These are phyloP conservation scores for Triangularia setosa DNA, from an alignment of 2,329 filamentous ascomycete species.

Conservation along the genomic window DNA sequence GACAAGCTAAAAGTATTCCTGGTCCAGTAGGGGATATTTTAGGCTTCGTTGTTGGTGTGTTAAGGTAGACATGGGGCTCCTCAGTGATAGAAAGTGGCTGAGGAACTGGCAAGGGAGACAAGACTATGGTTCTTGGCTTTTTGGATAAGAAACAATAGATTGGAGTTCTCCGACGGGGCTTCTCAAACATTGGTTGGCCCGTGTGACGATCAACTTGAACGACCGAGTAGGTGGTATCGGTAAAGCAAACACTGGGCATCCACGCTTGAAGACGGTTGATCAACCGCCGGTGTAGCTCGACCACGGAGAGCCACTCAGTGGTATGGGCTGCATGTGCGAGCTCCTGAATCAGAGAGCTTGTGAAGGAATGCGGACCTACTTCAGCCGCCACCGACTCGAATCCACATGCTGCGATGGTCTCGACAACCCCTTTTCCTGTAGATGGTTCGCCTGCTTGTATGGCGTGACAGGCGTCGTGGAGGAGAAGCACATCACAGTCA, in stretches of 20 bases:
- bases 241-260: conserved; percentile 8
- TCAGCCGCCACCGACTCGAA: conserved; percentile 48
- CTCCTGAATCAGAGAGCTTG: conserved; percentile 16
- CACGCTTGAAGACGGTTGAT: conserved; percentile 17
- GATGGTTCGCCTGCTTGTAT: conserved; percentile 50
- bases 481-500: conserved; percentile 30
- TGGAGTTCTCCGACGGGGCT: conserved; percentile 7
- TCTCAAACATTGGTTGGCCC: conserved; percentile 17
- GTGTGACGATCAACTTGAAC: conserved; percentile 16
- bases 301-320: conserved; percentile 14
- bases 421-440: conserved; percentile 29
- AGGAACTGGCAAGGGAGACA: conserved; percentile 9
- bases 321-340: conserved; percentile 20
- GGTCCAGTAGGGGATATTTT: neutral
- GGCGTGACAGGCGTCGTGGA: conserved; percentile 41
- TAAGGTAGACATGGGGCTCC: conserved; percentile 5
- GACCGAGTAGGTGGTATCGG: conserved; percentile 13
- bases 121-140: conserved; percentile 14
- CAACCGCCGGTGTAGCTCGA: conserved; percentile 18
- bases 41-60: neutral
- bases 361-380: conserved; percentile 17
- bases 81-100: neutral
- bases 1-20: conserved; percentile 8
- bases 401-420: conserved; percentile 46
- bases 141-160: conserved; percentile 10